Percentiles rank a stretch among this genome's conserved stretches.
These are phyloP conservation scores for Plasmodium malariae DNA, from an alignment of 169 alveolate genomes.

Conservation along the genomic window DNA sequence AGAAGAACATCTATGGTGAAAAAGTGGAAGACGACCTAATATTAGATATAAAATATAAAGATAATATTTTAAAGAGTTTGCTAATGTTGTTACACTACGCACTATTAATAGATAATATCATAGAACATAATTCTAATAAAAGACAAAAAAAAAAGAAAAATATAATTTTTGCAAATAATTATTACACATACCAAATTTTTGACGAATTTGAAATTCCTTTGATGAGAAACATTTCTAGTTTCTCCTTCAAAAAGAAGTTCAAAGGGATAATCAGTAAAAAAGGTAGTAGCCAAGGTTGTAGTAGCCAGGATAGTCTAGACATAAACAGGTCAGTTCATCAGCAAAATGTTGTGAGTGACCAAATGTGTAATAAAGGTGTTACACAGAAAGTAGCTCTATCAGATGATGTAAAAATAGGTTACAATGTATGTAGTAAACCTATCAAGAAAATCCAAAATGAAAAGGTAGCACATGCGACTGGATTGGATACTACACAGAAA, in stretches of 20 bases:
- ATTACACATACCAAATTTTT: background rate
- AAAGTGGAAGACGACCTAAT: background rate
- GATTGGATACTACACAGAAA: no score
- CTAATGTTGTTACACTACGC: constrained; percentile 8
- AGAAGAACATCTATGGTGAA: background rate
- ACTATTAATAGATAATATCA: background rate
- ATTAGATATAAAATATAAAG: background rate
- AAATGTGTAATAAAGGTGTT: background rate
- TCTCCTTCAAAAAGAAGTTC: background rate
- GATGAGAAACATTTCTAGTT: background rate
- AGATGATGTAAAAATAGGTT: no score
- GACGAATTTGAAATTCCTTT: constrained; percentile 17
- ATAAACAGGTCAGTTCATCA: no score
- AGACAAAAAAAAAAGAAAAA: background rate
- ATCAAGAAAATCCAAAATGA: background rate
- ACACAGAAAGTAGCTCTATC: background rate
- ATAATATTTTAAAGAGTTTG: constrained; percentile 2
- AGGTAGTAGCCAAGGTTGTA: no score
- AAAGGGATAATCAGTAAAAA: no score
- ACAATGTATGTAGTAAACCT: background rate
- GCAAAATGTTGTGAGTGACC: background rate
- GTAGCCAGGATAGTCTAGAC: no score
- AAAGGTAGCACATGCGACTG: background rate
- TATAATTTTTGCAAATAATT: background rate
- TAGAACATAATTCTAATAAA: background rate